Evolutionary conservation across 2,329 filamentous ascomycete species (phyloP), one percentile per base, ranked within the genome.

Genomic region (Rhexocercosporidium sp.): DNA sequence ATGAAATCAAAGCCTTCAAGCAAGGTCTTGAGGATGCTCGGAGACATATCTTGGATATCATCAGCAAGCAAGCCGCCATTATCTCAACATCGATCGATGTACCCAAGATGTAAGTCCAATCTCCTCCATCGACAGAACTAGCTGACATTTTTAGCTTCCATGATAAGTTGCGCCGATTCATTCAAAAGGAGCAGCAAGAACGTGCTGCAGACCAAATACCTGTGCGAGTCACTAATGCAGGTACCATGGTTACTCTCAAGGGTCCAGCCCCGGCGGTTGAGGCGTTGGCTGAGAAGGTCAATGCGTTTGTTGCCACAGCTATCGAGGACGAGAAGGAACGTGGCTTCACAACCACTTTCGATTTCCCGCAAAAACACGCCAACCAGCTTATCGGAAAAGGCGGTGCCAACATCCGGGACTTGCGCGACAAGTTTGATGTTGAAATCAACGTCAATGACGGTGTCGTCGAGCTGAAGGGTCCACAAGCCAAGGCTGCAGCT

Each of bases 291-390:
- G 81, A 85, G 41, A 96, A 94, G 82, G 88, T 97, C 63, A 81
- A 87, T 66, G 87, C 87, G 7, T 98, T 97, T 76, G 84, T 98
- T 25, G 90, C 91, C 76, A 91, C 96, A 77, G 94, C 97, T 80
- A 92, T 94, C 82, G 87, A 93, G 78, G 94, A 98, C 69, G 95
- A 98, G 80, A 92, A 96, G 77, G 95, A 98, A 81, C 92, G 95
- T 67, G 94, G 93, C 53, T 96, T 94, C 81, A 94, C 89, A 2
- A 83, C 92, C 67, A 88, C 87, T 29, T 98, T 98, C 73, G 93
- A 97, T 70, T 99, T 97, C 82, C 95, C 95, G 8, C 92, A 97
- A 78, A 96, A 97, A 81, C 96, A 89, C 77, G 94, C 94, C 70
- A 97, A 97, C 79, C 91, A 97, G 77, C 86, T 91, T 2, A 90